Base-by-base conservation (phyloP, 106 monocot genomes). In the Alisma plantagoaquatica region DNA sequence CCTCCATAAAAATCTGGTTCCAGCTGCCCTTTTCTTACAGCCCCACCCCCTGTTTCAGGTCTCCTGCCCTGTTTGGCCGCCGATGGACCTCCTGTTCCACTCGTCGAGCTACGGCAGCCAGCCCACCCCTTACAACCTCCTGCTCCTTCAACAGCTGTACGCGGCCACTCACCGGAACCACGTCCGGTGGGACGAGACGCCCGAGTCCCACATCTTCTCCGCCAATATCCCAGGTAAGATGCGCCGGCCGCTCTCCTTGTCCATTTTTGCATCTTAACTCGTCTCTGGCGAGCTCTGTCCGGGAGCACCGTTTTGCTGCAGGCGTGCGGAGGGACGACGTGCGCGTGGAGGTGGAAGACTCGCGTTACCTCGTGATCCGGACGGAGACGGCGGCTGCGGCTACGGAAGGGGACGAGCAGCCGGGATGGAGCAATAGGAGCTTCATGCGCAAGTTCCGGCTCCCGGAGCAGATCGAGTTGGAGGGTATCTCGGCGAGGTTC, bases 401-500 rank as follows among this genome's bases (percentile, higher is more conserved):
- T n/a, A 42, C 16, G 53, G 10, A 1, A 50, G 7, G 4, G 16
- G 18, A 6, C 10, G 11, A 3, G 31, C 2, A 6, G 30, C 3
- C 15, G 4, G 9, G 29, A n/a, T 3, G 41, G 63, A 58, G 33
- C 43, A 46, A 23, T 27, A 63, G 61, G 64, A 52, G 48, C 4
- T 89, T 89, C 59, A 60, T 51, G 62, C 82, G 73, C 70, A 89
- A 83, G 64, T 89, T 89, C 76, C 56, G 83, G 42, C 55, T 89
- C 66, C 88, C 79, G 28, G 51, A 56, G 44, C 47, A 31, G 63
- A 76, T 83, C 11, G 45, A 82, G 43, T n/a, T 79, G 16, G 83
- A 76, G 10, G 47, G 60, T 5, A 79, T 89, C 52, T 52, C 79
- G 20, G 83, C 83, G 1, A 56, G 48, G 27, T 79, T 76, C 38